A percentile compares a stretch with the other conserved stretches of the same genome.
These are phyloP conservation scores for Amauroascus niger DNA, from an alignment of 2,329 filamentous ascomycete species.

Conservation along the genomic window DNA sequence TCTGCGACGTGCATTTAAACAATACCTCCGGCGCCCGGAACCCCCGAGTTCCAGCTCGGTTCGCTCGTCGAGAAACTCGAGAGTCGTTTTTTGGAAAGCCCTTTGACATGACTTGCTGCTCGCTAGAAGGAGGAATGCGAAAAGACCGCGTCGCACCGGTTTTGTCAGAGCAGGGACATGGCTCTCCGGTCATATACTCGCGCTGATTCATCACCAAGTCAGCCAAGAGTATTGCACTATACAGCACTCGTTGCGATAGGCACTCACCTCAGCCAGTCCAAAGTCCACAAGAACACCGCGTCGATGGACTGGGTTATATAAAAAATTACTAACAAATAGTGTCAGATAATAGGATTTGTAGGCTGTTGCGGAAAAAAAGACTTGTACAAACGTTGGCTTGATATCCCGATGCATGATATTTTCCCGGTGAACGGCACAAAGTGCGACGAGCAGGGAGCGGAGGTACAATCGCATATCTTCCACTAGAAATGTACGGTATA, in stretches of 20 bases:
- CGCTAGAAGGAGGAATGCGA: constrained; percentile 49
- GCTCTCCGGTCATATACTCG: constrained; percentile 31
- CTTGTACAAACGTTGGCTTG: constrained; percentile 63
- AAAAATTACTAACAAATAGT: constrained; percentile 55
- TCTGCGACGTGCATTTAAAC: constrained; percentile 94
- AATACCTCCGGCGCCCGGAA: constrained; percentile 95
- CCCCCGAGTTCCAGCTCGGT: constrained; percentile 85
- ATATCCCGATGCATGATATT: constrained; percentile 90
- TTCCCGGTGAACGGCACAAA: constrained; percentile 71
- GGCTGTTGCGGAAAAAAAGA: not conserved
- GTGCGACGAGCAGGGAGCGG: constrained; percentile 72
- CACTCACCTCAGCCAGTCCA: constrained; percentile 65
- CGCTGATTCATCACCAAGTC: constrained; percentile 30
- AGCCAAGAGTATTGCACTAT: not conserved
- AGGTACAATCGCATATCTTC: constrained; percentile 85
- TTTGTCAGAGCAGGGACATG: constrained; percentile 11
- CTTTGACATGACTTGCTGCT: constrained; percentile 48
- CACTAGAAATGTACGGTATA: constrained; percentile 83
- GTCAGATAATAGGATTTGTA: constrained; percentile 1
- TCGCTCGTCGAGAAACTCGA: constrained; percentile 77
- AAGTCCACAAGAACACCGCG: constrained; percentile 96
- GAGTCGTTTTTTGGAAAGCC: constrained; percentile 86
- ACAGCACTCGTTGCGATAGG: not conserved
- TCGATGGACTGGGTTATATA: constrained; percentile 68
- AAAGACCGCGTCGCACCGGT: constrained; percentile 35